Conservation (phyloP, 495 filamentous ascomycete species). For the Neohortaea acidophila region DNA sequence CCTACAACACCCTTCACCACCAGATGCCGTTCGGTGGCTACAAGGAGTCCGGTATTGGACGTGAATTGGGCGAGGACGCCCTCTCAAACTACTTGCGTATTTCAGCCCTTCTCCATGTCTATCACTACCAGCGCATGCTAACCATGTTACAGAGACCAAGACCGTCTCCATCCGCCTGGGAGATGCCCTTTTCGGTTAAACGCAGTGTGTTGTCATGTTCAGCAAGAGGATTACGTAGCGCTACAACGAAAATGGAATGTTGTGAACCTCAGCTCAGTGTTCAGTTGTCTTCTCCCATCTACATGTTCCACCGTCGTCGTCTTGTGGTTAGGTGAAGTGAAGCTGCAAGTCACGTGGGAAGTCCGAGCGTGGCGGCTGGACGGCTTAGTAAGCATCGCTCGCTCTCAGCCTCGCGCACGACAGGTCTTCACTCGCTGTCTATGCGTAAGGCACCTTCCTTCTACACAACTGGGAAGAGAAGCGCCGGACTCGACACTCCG, state of each 20-base stretch:
- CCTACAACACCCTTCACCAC: constrained; percentile 74
- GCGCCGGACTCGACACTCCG: background rate
- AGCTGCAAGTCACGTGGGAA: background rate
- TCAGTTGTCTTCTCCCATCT: background rate
- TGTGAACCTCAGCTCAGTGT: too few relatives aligned
- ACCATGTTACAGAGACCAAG: constrained; percentile 42
- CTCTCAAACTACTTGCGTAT: constrained; percentile 72
- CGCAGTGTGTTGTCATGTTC: background rate
- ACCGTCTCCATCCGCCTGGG: constrained; percentile 48
- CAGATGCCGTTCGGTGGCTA: constrained; percentile 79
- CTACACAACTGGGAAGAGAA: background rate
- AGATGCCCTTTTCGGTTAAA: constrained; percentile 44
- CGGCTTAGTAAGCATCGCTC: background rate
- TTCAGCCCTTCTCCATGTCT: background rate
- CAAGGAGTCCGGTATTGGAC: constrained; percentile 86
- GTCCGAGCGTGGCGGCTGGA: background rate
- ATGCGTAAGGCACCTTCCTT: background rate
- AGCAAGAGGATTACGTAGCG: too few relatives aligned
- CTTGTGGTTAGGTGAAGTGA: background rate
- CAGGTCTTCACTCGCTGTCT: too few relatives aligned
- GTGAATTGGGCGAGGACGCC: constrained; percentile 87
- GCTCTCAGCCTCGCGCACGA: background rate
- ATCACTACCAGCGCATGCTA: constrained; percentile 2
- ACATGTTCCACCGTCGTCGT: background rate
- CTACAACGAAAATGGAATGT: too few relatives aligned